Evolutionary conservation across 2,329 filamentous ascomycete genomes (phyloP).

Genomic region (Lasiodiplodia sp.): DNA sequence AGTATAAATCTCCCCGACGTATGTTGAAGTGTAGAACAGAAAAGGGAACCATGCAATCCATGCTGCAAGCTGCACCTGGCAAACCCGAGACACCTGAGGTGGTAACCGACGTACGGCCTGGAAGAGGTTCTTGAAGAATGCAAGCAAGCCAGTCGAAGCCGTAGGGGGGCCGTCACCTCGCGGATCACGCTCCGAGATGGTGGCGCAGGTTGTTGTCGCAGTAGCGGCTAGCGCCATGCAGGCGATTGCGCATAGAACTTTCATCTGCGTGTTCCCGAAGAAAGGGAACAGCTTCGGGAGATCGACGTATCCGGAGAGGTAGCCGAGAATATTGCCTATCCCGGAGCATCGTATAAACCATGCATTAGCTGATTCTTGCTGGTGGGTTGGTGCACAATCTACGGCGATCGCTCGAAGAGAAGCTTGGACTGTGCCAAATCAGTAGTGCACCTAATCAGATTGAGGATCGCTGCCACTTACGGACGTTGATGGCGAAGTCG

Average conservation of each 20-base stretch:
- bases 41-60: conserved; percentile 98
- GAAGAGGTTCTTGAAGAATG: conserved; percentile 82
- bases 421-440: conserved; percentile 72
- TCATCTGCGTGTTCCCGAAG: conserved; percentile 88
- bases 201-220: conserved; percentile 71
- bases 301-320: conserved; percentile 84
- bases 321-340: conserved; percentile 89
- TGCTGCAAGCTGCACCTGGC: conserved; percentile 68
- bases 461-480: conserved; percentile 53
- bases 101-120: conserved; percentile 80
- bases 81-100: conserved; percentile 82
- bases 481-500: conserved; percentile 94
- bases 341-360: conserved; percentile 91
- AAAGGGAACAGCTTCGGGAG: conserved; percentile 78
- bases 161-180: conserved; percentile 70
- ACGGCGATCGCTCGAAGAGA: conserved; percentile 91
- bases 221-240: conserved; percentile 75
- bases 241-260: conserved; percentile 87
- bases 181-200: conserved; percentile 82
- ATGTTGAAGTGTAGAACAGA: conserved; percentile 93
- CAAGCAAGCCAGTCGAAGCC: conserved; percentile 69
- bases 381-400: conserved; percentile 88
- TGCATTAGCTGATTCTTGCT: conserved; percentile 91
- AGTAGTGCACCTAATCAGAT: background rate
- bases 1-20: conserved; percentile 90